Evolutionary conservation across 2,329 filamentous ascomycete genomes (phyloP), one percentile per base, ranked within the genome.

Genomic region (Byssoonygena ceratinophila): DNA sequence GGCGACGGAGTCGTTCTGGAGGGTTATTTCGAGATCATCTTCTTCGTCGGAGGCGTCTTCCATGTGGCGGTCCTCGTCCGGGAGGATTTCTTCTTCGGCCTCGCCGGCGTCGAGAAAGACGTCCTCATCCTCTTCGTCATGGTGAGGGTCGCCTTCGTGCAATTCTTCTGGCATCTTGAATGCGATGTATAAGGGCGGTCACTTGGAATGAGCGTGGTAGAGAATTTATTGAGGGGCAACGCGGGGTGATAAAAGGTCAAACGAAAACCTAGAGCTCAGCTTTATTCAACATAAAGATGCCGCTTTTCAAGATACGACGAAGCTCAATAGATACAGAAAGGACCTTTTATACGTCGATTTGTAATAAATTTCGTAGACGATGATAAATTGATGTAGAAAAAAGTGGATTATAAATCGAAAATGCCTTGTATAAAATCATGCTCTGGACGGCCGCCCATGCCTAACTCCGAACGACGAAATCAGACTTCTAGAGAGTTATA

Each of bases 1-100:
- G 55, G 88, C 91, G 59, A 84, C 76, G 59, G 88, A 94, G 76
- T 98, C 91, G 75, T 97, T 98, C 57, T 92, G 81, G 5, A 97
- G 76, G 39, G 80, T 72, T 39, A 96, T 81, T 67, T 92, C 87
- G 66, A 84, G 72, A 32, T 74, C 71, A 49, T 78, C 76, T 43
- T 78, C 79, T 41, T 76, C 77, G 27, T 86, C 84, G 51, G 82
- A 81, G 55, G 79, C 80, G 3, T 82, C 85, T 63, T 91, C 87
- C 87, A 95, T 94, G 40, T 80, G 80, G 51, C 87, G 77, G 66
- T 94, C 77, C 56, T 77, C 86, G 47, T 79, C 82, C 55, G 81
- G 83, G 31, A 79, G 73, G 51, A 89, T 77, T 67, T 92, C 83
- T 71, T 94, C 88, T 25, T 80, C 84, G 2, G 81, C 84, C 59